Evolutionary conservation across 2,329 filamentous ascomycete genomes (phyloP).

Genomic region (Aureobasidium sp.): DNA sequence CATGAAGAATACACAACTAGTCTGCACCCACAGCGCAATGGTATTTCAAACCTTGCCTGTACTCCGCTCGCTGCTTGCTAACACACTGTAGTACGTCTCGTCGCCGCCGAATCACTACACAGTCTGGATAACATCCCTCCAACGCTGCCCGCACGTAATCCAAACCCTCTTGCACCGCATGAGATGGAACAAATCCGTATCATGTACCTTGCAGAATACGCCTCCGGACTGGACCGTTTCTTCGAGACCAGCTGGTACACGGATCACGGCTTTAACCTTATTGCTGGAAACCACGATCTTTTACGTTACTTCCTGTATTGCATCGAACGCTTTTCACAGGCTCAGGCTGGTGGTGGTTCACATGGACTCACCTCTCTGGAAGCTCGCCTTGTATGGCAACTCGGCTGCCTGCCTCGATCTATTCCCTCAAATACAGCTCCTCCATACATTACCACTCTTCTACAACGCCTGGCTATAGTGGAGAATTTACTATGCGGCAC

Average conservation of each 20-base stretch:
- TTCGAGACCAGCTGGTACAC: constrained; percentile 81
- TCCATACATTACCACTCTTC: constrained; percentile 46
- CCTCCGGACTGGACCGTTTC: constrained; percentile 62
- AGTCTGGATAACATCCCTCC: constrained; percentile 52
- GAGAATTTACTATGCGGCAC: constrained; percentile 69
- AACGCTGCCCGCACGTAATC: constrained; percentile 31
- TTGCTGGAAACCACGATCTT: constrained; percentile 24
- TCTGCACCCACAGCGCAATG: constrained; percentile 22
- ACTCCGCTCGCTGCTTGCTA: neutral
- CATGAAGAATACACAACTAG: constrained; percentile 15
- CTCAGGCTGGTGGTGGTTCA: neutral
- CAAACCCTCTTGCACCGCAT: constrained; percentile 41
- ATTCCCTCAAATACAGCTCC: constrained; percentile 18
- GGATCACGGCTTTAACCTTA: constrained; percentile 15
- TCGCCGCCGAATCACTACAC: constrained; percentile 68
- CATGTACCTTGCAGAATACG: constrained; percentile 69
- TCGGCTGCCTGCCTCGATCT: constrained; percentile 40
- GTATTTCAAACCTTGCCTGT: constrained; percentile 14
- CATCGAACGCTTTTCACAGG: constrained; percentile 35
- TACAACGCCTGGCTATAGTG: constrained; percentile 64
- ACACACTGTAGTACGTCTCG: constrained; percentile 24
- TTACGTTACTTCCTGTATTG: constrained; percentile 60
- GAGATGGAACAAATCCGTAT: constrained; percentile 65
- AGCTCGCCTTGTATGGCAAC: constrained; percentile 52
- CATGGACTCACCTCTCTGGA: constrained; percentile 42